Percentiles rank a stretch among this genome's conserved stretches.
phyloP scores from a whole-genome alignment of 495 filamentous ascomycete species.

The Staphylotrichum longicolle region DNA sequence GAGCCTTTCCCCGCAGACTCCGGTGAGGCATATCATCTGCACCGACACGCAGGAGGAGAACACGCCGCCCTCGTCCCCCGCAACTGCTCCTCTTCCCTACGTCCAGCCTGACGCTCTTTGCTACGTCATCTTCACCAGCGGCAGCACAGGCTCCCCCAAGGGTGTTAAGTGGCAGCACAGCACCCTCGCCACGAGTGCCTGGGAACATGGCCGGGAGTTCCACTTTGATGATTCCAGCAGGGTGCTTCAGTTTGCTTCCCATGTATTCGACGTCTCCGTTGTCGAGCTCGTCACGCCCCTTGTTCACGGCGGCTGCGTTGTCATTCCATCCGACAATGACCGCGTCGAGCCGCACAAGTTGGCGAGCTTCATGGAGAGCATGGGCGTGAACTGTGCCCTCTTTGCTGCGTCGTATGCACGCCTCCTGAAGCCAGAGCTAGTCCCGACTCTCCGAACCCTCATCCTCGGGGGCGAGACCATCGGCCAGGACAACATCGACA shows the following conservation, averaged over 20 bases:
- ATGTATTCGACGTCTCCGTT: constrained; percentile 11
- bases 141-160: constrained; percentile 40
- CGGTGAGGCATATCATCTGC: constrained; percentile 12
- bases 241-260: constrained; percentile 12
- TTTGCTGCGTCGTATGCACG: constrained; percentile 12
- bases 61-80: not conserved
- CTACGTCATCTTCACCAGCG: constrained; percentile 48
- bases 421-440: constrained; percentile 2
- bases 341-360: constrained; percentile 7
- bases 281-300: constrained; percentile 12
- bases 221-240: not conserved
- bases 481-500: constrained; percentile 14
- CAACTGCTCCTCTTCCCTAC: constrained; percentile 4
- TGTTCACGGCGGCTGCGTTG: constrained; percentile 9
- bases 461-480: constrained; percentile 14
- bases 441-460: constrained; percentile 10
- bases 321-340: constrained; percentile 11
- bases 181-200: constrained; percentile 27
- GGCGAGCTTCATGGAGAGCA: constrained; percentile 11
- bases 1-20: constrained; percentile 2
- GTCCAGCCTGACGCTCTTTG: constrained; percentile 16
- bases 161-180: constrained; percentile 43
- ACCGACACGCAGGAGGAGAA: not conserved
- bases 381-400: constrained; percentile 8
- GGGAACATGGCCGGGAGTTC: constrained; percentile 11